Evolutionary conservation across 345 rosid genomes (phyloP).

Genomic region (Populus davidiana): DNA sequence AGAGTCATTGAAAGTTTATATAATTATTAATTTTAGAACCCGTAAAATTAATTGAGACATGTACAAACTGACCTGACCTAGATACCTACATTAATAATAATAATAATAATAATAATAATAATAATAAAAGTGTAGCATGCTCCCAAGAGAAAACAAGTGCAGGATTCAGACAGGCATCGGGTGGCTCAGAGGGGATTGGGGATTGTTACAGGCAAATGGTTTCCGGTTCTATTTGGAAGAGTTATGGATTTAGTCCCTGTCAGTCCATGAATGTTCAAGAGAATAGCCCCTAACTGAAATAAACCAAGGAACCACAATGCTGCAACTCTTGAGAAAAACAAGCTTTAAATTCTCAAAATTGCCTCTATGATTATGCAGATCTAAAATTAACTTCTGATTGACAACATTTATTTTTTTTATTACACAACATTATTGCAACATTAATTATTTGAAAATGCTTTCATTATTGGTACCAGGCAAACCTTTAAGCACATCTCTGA

Average conservation of each 20-base stretch:
- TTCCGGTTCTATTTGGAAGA: not conserved
- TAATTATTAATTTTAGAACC: too few species aligned
- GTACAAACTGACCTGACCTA: accelerated
- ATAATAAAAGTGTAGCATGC: not conserved
- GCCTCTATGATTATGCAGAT: not conserved
- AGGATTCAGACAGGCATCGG: not conserved
- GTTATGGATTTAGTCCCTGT: not conserved
- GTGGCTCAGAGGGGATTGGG: not conserved
- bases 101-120: too few species aligned
- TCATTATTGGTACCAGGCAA: constrained; percentile 49
- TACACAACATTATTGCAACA: not conserved
- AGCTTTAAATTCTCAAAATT: not conserved
- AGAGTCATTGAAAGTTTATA: accelerated
- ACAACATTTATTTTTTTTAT: not conserved
- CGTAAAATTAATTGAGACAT: too few species aligned
- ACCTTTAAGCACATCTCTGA: constrained; percentile 85
- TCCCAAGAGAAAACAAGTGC: not conserved
- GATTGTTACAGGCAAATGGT: not conserved
- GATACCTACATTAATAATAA: too few species aligned
- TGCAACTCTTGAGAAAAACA: not conserved
- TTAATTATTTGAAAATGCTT: constrained; percentile 34
- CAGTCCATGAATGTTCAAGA: not conserved
- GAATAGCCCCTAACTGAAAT: not conserved
- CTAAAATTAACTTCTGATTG: not conserved
- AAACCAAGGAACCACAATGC: not conserved